phyloP scores from a whole-genome alignment of 768 basidiomycete genomes.

The Termitomyces sp. region DNA sequence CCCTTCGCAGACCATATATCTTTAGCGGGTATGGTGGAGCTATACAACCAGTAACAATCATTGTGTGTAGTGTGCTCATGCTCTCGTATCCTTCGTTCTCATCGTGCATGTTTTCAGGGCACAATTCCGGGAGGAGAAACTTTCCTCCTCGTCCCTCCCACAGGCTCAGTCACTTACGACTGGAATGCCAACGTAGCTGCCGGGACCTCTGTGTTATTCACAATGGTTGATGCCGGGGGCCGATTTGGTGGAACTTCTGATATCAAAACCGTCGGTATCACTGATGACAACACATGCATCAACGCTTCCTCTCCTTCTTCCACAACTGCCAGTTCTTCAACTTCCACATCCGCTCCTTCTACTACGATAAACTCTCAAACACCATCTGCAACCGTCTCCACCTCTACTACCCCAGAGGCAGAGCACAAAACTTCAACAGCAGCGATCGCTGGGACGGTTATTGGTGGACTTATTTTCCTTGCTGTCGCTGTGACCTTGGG shows the following conservation, averaged over 20 bases:
- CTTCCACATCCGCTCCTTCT: constrained; percentile 8
- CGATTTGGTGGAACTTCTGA: constrained; percentile 57
- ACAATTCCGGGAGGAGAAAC: constrained; percentile 58
- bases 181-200: constrained; percentile 56
- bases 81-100: not conserved
- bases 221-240: constrained; percentile 45
- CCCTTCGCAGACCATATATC: constrained; percentile 32
- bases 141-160: constrained; percentile 37
- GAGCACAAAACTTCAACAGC: constrained; percentile 27
- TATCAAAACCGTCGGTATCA: constrained; percentile 37
- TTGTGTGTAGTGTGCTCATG: constrained; percentile 27
- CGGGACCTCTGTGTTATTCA: constrained; percentile 53
- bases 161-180: constrained; percentile 31
- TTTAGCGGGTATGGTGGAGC: constrained; percentile 42
- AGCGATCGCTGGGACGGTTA: constrained; percentile 45
- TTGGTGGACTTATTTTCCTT: constrained; percentile 48
- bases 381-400: constrained; percentile 15
- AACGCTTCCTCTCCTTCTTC: constrained; percentile 47
- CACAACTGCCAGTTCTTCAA: constrained; percentile 19
- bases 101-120: constrained; percentile 29
- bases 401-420: constrained; percentile 18
- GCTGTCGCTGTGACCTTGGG: constrained; percentile 46
- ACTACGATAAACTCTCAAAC: constrained; percentile 8
- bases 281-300: constrained; percentile 47
- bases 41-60: constrained; percentile 46